Evolutionary conservation across 371 early-diverging fungal genomes (phyloP), one percentile per base, ranked within the genome.

Genomic region (Lichtheimia hyalospora): DNA sequence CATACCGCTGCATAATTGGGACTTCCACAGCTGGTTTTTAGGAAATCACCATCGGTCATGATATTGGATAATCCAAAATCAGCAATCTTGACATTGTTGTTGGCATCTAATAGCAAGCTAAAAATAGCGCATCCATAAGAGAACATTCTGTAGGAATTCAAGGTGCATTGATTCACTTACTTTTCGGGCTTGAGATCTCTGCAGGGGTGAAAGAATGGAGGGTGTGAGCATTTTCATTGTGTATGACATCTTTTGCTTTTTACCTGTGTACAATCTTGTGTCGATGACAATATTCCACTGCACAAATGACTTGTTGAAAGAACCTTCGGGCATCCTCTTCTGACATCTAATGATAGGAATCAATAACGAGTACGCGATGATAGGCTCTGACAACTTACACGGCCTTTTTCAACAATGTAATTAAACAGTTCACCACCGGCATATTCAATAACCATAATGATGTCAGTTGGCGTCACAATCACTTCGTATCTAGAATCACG

Each of bases 271-370:
- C 97, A 68, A 99, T 96, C 59, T 95, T 95, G 67, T 94, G 93
- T 50, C 95, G 84, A 77, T 99, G 99, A 74, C 99, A 99, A 75
- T 96, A 99, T 68, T 96, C 96, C 13, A 99, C 92, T 0, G 99
- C 99, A 67, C 93, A 94, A 24, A 99, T 90, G 34, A 99, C 92
- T 77, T 99, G 99, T 74, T 96, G 96, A 70, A 98, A 97, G 73
- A 96, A 95, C 27, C 92, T 73, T 41, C 96, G 82, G 0, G 93
- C 94, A 61, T 96, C 96, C 68, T 87, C 87, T 73, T 97, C 97
- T 39, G 85, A 74, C 89, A 97, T 89, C 88, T 93, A 67, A n/a
- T n/a, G n/a, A n/a, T n/a, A n/a, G n/a, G n/a, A n/a, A n/a, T n/a
- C n/a, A n/a, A n/a, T n/a, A n/a, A n/a, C n/a, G n/a, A n/a, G n/a